These are phyloP conservation scores for Coriolopsis trogii DNA, from an alignment of 1,284 basidiomycete genomes.

Conservation along the genomic window DNA sequence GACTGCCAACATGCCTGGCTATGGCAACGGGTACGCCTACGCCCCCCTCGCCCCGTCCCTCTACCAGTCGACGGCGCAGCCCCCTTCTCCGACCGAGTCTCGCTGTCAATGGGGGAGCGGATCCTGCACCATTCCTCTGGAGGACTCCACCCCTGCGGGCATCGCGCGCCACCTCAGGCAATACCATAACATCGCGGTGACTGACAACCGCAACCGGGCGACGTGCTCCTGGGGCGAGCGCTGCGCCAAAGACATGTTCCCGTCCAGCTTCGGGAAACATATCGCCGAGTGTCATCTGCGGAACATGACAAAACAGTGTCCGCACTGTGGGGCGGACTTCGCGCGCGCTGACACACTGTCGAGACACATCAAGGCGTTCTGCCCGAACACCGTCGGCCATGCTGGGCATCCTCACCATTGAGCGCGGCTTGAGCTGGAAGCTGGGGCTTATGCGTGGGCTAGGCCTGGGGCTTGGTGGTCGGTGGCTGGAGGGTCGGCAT, in stretches of 20 bases:
- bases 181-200: constrained; percentile 19
- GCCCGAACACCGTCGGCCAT: constrained; percentile 11
- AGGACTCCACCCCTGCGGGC: constrained; percentile 23
- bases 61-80: neutral
- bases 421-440: no score
- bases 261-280: constrained; percentile 28
- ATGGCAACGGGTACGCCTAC: neutral
- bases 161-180: constrained; percentile 27
- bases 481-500: neutral
- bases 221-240: constrained; percentile 21
- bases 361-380: constrained; percentile 29
- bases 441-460: constrained; percentile 3
- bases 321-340: constrained; percentile 25
- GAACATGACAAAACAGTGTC: constrained; percentile 25
- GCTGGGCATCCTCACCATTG: neutral
- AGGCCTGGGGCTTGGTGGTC: neutral
- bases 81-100: neutral
- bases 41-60: neutral
- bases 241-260: constrained; percentile 28
- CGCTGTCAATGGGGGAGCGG: constrained; percentile 19
- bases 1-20: neutral
- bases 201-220: constrained; percentile 23
- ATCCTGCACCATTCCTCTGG: constrained; percentile 15
- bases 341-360: constrained; percentile 27
- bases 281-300: constrained; percentile 29